These are phyloP conservation scores for Immersiella caudata DNA, from an alignment of 495 filamentous ascomycete genomes.

Conservation along the genomic window DNA sequence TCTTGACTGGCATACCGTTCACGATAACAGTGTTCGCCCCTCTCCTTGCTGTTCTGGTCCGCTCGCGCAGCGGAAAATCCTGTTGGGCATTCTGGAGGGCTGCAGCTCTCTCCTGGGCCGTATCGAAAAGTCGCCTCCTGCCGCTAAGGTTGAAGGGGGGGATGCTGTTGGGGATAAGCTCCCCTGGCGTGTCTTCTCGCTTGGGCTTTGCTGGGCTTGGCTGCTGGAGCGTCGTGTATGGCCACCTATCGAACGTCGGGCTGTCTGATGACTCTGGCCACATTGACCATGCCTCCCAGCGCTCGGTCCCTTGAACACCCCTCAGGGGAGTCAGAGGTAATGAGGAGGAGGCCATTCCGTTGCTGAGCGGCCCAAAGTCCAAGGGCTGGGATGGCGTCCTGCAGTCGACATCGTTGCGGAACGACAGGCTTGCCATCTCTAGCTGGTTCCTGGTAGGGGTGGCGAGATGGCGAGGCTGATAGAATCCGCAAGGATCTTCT, in stretches of 20 bases:
- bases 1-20: conserved; percentile 26
- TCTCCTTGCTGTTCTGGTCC: conserved; percentile 13
- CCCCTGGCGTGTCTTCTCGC: not conserved
- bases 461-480: conserved; percentile 25
- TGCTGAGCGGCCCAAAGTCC: conserved; percentile 20
- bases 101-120: conserved; percentile 37
- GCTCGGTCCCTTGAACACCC: conserved; percentile 5
- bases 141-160: not conserved
- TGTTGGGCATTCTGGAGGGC: conserved; percentile 40
- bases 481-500: conserved; percentile 22
- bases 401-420: conserved; percentile 19
- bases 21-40: conserved; percentile 9
- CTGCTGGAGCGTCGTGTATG: not conserved
- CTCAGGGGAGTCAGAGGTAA: conserved; percentile 16
- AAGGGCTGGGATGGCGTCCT: conserved; percentile 25
- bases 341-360: conserved; percentile 20
- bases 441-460: conserved; percentile 29
- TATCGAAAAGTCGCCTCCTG: conserved; percentile 26
- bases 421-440: not conserved
- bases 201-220: conserved; percentile 7
- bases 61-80: not conserved
- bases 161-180: not conserved
- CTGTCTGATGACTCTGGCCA: conserved; percentile 30
- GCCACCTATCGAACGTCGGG: conserved; percentile 24
- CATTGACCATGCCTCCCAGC: conserved; percentile 16